Conservation (phyloP, 768 basidiomycete genomes). For the Gymnopilus dilepis region DNA sequence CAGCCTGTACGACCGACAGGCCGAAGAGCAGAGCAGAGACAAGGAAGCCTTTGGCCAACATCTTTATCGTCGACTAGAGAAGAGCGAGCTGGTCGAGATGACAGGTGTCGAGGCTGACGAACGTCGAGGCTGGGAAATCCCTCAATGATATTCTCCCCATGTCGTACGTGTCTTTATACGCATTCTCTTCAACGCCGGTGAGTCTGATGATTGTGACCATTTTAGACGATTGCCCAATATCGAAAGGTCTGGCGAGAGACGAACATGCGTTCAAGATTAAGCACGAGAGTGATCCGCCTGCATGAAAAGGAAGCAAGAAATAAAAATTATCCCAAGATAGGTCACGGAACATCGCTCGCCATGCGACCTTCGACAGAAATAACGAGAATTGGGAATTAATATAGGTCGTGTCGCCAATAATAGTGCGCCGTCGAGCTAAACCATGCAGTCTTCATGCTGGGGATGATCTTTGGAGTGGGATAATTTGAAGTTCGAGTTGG, state of each 20-base stretch:
- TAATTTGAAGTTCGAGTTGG: neutral
- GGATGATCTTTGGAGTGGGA: neutral
- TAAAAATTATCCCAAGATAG: constrained; percentile 10
- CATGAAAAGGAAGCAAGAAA: constrained; percentile 3
- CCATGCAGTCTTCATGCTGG: neutral
- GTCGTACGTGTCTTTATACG: neutral
- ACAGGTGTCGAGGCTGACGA: neutral
- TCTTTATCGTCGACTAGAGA: constrained; percentile 2
- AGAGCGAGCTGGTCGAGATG: neutral
- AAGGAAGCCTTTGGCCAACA: constrained; percentile 16
- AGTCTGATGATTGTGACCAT: constrained; percentile 3
- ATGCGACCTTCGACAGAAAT: constrained; percentile 6
- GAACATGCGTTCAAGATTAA: constrained; percentile 4
- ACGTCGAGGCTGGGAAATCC: neutral
- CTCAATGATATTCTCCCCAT: neutral
- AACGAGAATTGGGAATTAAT: neutral
- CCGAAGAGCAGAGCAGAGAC: constrained; percentile 14
- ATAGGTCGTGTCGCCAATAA: neutral
- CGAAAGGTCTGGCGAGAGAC: neutral
- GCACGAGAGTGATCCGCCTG: neutral
- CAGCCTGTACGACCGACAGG: constrained; percentile 9
- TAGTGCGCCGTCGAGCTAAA: neutral
- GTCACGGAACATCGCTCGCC: constrained; percentile 8
- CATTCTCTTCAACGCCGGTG: neutral
- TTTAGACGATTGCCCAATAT: neutral